Conservation (phyloP, 768 basidiomycete species). For the Imleria badia region DNA sequence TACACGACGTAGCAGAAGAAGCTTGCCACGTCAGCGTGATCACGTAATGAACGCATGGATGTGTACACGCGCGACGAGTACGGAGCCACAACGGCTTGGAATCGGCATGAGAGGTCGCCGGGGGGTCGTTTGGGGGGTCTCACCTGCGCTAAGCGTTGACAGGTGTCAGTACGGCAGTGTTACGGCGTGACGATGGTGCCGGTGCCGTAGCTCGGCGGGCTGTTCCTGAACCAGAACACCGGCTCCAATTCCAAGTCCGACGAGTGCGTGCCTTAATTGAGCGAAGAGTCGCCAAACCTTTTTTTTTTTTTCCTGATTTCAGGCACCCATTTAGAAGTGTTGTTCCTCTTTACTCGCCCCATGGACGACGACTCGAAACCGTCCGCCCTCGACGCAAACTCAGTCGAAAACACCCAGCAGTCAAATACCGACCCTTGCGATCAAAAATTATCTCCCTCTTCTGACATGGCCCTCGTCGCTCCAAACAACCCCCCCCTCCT, state of each 20-base stretch:
- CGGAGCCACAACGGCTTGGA: conserved; percentile 10
- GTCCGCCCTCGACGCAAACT: conserved; percentile 24
- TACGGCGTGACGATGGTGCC: conserved; percentile 26
- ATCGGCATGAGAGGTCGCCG: conserved; percentile 3
- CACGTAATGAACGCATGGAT: neutral
- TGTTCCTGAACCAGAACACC: conserved; percentile 32
- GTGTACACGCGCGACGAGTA: conserved; percentile 6
- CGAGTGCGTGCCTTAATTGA: conserved; percentile 37
- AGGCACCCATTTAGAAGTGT: conserved; percentile 36
- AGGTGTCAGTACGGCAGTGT: conserved; percentile 16
- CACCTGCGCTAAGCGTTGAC: conserved; percentile 15
- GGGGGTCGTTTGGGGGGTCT: conserved; percentile 27
- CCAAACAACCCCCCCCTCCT: conserved; percentile 20
- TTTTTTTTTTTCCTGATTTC: conserved; percentile 20
- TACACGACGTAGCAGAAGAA: too few species aligned
- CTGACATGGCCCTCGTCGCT: conserved; percentile 37
- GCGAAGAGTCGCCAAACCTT: conserved; percentile 26
- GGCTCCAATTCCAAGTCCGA: conserved; percentile 32
- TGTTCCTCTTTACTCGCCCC: conserved; percentile 33
- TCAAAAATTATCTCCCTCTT: conserved; percentile 6
- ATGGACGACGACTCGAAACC: conserved; percentile 39
- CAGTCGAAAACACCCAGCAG: conserved; percentile 8
- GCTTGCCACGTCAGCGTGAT: neutral
- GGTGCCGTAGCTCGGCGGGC: conserved; percentile 38
- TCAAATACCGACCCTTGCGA: neutral